These are phyloP conservation scores for Globisporangium cystogenes DNA, from an alignment of 352 stramenopile species.

Conservation along the genomic window DNA sequence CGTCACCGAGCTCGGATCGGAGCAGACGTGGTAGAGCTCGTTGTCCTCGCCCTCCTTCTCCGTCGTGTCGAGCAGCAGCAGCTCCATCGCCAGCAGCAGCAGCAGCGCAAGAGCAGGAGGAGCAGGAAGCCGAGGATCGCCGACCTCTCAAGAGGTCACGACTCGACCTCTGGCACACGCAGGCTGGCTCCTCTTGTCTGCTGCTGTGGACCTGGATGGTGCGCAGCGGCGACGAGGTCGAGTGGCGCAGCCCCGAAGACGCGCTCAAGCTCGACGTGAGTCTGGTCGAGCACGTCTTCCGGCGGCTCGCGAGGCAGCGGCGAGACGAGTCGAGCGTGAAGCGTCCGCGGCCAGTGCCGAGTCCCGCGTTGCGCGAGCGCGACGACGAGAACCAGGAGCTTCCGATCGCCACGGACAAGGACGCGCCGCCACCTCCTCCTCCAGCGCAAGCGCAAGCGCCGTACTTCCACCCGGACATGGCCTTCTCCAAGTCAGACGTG, in stretches of 20 bases:
- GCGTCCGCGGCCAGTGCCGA: conserved; percentile 2
- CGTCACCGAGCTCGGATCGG: neutral
- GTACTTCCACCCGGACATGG: conserved; percentile 25
- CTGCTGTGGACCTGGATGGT: conserved; percentile 21
- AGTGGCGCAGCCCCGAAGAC: conserved; percentile 42
- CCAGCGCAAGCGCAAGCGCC: neutral
- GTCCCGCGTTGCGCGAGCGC: neutral
- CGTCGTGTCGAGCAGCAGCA: conserved; percentile 54
- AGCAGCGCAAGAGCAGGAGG: neutral
- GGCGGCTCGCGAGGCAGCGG: conserved; percentile 20
- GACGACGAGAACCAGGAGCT: neutral
- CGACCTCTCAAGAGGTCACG: neutral
- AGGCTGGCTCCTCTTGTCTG: too few relatives aligned
- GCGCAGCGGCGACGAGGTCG: conserved; percentile 21
- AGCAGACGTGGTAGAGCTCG: conserved; percentile 34
- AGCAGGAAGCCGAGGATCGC: too few relatives aligned
- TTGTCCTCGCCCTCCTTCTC: conserved; percentile 74
- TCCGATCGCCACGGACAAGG: neutral
- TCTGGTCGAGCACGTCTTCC: conserved; percentile 55
- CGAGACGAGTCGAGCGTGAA: conserved; percentile 11
- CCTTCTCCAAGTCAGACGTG: conserved; percentile 58
- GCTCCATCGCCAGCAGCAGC: conserved; percentile 21
- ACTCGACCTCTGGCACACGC: conserved; percentile 21
- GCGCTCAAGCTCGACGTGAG: conserved; percentile 41
- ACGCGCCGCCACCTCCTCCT: neutral